A percentile compares a stretch with the other conserved stretches of the same genome.
Conservation (phyloP, 2,329 filamentous ascomycete genomes). For the Pezicula carpinea region DNA sequence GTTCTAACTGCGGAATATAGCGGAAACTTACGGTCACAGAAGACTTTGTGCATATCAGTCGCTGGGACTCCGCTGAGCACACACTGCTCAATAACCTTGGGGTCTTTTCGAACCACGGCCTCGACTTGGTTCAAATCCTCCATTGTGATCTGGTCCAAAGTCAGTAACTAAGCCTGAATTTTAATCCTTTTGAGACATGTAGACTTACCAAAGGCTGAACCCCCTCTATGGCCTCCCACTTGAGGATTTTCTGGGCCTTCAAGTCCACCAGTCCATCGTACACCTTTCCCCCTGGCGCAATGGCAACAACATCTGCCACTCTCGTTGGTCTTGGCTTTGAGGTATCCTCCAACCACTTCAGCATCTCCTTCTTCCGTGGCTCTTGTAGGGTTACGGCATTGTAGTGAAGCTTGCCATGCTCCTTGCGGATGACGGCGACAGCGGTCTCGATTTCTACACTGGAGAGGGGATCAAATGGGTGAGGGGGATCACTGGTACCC, state of each 20-base stretch:
- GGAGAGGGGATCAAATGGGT: conserved; percentile 77
- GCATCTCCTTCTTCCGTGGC: conserved; percentile 80
- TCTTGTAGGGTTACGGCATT: conserved; percentile 83
- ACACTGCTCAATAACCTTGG: conserved; percentile 88
- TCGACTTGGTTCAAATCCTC: conserved; percentile 84
- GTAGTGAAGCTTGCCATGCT: conserved; percentile 71
- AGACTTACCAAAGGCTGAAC: conserved; percentile 71
- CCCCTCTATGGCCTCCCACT: conserved; percentile 71
- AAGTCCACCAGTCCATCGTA: conserved; percentile 81
- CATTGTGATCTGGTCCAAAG: conserved; percentile 66
- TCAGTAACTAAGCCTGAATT: conserved; percentile 11
- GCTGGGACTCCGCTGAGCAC: conserved; percentile 73
- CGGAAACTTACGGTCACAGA: conserved; percentile 68
- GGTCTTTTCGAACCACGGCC: conserved; percentile 67
- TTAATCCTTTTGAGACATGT: neutral
- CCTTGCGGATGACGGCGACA: conserved; percentile 63
- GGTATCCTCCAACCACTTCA: conserved; percentile 68
- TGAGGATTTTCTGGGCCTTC: conserved; percentile 57
- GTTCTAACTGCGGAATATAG: neutral
- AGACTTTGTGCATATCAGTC: conserved; percentile 90
- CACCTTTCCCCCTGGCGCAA: conserved; percentile 72
- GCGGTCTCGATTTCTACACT: conserved; percentile 68
- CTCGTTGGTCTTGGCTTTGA: conserved; percentile 60
- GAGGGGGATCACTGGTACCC: conserved; percentile 47
- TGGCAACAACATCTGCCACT: conserved; percentile 78